Evolutionary conservation across 352 stramenopile genomes (phyloP).

Genomic region (Thraustotheca clavata): DNA sequence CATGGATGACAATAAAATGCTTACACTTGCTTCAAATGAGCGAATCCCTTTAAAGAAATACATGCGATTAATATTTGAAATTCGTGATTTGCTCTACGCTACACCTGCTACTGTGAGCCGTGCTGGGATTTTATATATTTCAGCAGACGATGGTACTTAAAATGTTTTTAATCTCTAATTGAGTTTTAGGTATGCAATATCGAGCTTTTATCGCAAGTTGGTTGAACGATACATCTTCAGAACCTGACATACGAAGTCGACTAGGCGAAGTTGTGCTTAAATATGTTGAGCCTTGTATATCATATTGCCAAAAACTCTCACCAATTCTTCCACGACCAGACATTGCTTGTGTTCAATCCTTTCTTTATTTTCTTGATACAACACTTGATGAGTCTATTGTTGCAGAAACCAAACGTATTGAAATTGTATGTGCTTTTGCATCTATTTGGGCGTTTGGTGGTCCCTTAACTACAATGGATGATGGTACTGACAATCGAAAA

Average conservation of each 20-base stretch:
- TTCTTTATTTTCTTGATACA: constrained; percentile 88
- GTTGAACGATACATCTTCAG: constrained; percentile 65
- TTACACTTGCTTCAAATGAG: constrained; percentile 91
- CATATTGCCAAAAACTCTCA: constrained; percentile 80
- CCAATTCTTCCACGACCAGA: constrained; percentile 87
- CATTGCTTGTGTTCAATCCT: constrained; percentile 86
- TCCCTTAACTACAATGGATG: constrained; percentile 77
- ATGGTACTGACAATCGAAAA: constrained; percentile 90
- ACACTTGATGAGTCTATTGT: constrained; percentile 66
- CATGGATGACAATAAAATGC: constrained; percentile 87
- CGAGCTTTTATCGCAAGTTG: constrained; percentile 87
- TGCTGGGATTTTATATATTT: constrained; percentile 94
- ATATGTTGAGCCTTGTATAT: constrained; percentile 81
- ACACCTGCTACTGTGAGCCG: constrained; percentile 92
- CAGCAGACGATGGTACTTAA: constrained; percentile 63
- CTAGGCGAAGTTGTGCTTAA: constrained; percentile 65
- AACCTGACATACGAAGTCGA: constrained; percentile 38
- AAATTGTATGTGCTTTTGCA: constrained; percentile 87
- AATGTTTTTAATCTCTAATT: neutral
- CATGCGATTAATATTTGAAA: constrained; percentile 96
- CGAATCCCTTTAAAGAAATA: constrained; percentile 91
- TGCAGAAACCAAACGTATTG: constrained; percentile 50
- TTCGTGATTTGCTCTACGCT: constrained; percentile 90
- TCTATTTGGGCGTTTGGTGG: constrained; percentile 91
- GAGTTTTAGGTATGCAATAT: constrained; percentile 75